Evolutionary conservation across 2,329 filamentous ascomycete genomes (phyloP).

Genomic region (Ophiocordyceps australis): DNA sequence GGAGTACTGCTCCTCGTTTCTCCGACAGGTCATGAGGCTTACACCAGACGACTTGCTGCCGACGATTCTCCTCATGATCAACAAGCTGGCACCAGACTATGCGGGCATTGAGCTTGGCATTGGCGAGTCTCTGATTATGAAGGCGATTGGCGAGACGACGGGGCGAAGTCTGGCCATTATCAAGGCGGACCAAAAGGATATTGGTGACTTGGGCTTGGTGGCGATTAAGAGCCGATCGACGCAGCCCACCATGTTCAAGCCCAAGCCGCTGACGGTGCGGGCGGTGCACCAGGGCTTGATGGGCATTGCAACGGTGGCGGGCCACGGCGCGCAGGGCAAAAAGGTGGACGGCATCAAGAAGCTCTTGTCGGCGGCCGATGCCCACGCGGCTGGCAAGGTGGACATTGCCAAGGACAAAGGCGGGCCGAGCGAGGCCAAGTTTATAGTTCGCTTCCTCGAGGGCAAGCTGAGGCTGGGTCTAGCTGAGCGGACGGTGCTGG

Average conservation of each 20-base stretch:
- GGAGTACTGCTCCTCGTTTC: constrained; percentile 75
- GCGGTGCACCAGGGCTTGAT: constrained; percentile 81
- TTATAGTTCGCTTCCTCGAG: constrained; percentile 78
- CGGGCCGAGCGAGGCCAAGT: constrained; percentile 88
- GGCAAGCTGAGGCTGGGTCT: constrained; percentile 84
- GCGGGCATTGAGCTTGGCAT: constrained; percentile 96
- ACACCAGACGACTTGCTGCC: constrained; percentile 77
- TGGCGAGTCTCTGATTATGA: constrained; percentile 96
- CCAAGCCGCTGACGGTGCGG: constrained; percentile 71
- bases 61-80: constrained; percentile 89
- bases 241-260: constrained; percentile 97
- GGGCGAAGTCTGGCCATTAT: constrained; percentile 77
- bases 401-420: constrained; percentile 89
- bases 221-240: constrained; percentile 91
- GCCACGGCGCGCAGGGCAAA: constrained; percentile 71
- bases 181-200: constrained; percentile 90
- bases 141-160: constrained; percentile 88
- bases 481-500: constrained; percentile 81
- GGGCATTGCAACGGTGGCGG: constrained; percentile 70
- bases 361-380: constrained; percentile 76
- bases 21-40: constrained; percentile 83
- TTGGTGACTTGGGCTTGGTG: constrained; percentile 85
- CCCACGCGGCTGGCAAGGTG: constrained; percentile 53
- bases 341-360: constrained; percentile 97
- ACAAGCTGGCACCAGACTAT: constrained; percentile 93